A percentile compares a stretch with the other conserved stretches of the same genome.
Conservation (phyloP, 2,329 filamentous ascomycete genomes). For the Sporothrix pallida region DNA sequence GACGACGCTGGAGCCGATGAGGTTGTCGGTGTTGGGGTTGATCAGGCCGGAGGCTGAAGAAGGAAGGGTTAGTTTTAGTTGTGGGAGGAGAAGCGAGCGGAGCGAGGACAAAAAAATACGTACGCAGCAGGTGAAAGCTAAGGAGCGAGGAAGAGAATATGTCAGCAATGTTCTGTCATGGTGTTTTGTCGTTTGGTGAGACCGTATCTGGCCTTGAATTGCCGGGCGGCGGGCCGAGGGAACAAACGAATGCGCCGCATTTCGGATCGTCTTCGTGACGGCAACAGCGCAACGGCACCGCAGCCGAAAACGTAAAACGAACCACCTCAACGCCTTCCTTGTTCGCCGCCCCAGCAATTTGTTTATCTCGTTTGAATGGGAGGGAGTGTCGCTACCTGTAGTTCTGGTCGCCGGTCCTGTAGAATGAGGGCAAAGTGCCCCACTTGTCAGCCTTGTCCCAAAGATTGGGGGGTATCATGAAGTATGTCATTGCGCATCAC, state of each 20-base stretch:
- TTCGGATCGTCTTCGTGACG: neutral
- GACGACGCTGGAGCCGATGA: conserved; percentile 73
- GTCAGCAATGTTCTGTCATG: conserved; percentile 18
- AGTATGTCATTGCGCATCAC: neutral
- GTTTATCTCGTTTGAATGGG: neutral
- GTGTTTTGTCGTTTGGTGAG: neutral
- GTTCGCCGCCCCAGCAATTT: neutral
- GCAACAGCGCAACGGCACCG: neutral
- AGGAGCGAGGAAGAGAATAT: neutral
- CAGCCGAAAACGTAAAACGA: neutral
- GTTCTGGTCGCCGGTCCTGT: conserved; percentile 37
- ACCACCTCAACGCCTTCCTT: neutral
- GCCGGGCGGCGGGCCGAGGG: neutral
- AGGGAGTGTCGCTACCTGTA: conserved; percentile 36
- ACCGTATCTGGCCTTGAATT: neutral
- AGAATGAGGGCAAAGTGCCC: neutral
- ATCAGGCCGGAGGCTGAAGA: conserved; percentile 67
- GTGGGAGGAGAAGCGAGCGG: conserved; percentile 48
- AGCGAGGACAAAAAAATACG: neutral
- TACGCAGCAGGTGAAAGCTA: conserved; percentile 46
- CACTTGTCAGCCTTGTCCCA: conserved; percentile 30
- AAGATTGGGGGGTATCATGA: neutral
- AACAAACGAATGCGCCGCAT: neutral
- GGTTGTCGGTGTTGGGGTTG: conserved; percentile 71
- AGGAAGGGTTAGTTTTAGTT: neutral